These are phyloP conservation scores for Hypoxylon trugodes DNA, from an alignment of 495 filamentous ascomycete species.

Conservation along the genomic window DNA sequence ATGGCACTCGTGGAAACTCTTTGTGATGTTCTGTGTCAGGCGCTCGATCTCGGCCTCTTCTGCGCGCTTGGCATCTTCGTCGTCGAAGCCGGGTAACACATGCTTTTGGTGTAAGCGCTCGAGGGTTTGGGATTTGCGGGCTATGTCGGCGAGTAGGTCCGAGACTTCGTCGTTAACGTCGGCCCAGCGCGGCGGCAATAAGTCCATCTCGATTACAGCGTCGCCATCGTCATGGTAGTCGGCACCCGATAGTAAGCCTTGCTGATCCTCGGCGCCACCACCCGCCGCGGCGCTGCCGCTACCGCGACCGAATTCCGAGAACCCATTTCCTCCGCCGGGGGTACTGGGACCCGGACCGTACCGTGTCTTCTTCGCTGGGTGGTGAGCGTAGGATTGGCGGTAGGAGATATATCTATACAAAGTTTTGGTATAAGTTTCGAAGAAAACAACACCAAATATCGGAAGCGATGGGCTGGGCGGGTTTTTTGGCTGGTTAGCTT, in stretches of 20 bases:
- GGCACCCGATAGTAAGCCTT: conserved; percentile 83
- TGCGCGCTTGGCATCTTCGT: conserved; percentile 81
- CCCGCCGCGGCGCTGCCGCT: conserved; percentile 48
- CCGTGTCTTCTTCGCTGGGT: conserved; percentile 84
- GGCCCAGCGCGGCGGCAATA: conserved; percentile 93
- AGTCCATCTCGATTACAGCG: conserved; percentile 97
- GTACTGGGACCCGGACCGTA: conserved; percentile 64
- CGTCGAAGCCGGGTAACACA: conserved; percentile 94
- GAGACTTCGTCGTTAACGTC: conserved; percentile 94
- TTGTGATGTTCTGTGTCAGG: conserved; percentile 88
- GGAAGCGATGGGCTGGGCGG: not conserved
- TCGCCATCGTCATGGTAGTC: conserved; percentile 89
- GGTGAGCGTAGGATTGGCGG: conserved; percentile 96
- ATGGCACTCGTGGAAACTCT: conserved; percentile 88
- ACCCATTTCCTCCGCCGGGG: conserved; percentile 72
- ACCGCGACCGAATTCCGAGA: conserved; percentile 62
- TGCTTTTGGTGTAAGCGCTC: conserved; percentile 97
- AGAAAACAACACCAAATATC: not conserved
- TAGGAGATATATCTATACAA: conserved; percentile 90
- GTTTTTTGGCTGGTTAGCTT: too few species aligned
- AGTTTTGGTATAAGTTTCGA: not conserved
- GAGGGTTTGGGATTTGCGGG: conserved; percentile 79
- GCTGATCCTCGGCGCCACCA: conserved; percentile 81
- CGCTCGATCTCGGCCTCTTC: conserved; percentile 92
- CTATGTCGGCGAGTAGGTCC: conserved; percentile 80